phyloP scores from a whole-genome alignment of 2,329 filamentous ascomycete genomes.

The Nemania abortiva region DNA sequence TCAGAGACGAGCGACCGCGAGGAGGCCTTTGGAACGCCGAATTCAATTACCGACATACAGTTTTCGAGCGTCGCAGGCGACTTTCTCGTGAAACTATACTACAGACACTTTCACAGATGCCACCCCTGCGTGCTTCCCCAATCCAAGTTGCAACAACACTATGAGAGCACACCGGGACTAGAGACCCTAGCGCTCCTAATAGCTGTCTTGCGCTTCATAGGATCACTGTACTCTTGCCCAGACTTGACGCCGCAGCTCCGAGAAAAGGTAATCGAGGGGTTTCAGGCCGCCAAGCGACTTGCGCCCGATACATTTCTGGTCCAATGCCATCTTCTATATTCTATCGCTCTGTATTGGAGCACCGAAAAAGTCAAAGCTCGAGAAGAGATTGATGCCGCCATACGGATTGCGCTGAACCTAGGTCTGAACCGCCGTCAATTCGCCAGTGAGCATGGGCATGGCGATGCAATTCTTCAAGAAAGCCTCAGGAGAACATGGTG shows the following conservation, averaged over 20 bases:
- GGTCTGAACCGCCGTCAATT: slow-evolving; percentile 35
- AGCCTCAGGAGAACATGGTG: slow-evolving; percentile 38
- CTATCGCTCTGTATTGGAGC: slow-evolving; percentile 35
- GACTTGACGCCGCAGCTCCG: slow-evolving; percentile 31
- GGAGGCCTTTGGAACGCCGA: slow-evolving; percentile 9
- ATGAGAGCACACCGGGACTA: slow-evolving; percentile 15
- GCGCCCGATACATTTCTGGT: slow-evolving; percentile 34
- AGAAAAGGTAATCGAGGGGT: slow-evolving; percentile 31
- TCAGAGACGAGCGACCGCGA: slow-evolving; percentile 25
- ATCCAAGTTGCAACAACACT: slow-evolving; percentile 28
- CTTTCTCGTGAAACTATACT: slow-evolving; percentile 36
- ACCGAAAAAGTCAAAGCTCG: slow-evolving; percentile 31
- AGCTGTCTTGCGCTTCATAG: slow-evolving; percentile 38
- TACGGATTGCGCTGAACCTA: slow-evolving; percentile 32
- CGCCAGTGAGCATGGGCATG: slow-evolving; percentile 29
- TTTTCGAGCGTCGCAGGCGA: slow-evolving; percentile 32
- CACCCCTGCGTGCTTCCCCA: slow-evolving; percentile 38
- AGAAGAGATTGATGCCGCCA: slow-evolving; percentile 36
- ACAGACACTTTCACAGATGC: slow-evolving; percentile 40
- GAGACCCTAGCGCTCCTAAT: slow-evolving; percentile 31
- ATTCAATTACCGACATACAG: slow-evolving; percentile 22
- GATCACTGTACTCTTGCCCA: slow-evolving; percentile 32
- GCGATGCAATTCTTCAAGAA: slow-evolving; percentile 33
- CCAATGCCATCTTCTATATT: slow-evolving; percentile 39
- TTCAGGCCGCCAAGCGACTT: slow-evolving; percentile 24